phyloP scores from a whole-genome alignment of 768 basidiomycete species.

The Hemileccinum rubropunctum region DNA sequence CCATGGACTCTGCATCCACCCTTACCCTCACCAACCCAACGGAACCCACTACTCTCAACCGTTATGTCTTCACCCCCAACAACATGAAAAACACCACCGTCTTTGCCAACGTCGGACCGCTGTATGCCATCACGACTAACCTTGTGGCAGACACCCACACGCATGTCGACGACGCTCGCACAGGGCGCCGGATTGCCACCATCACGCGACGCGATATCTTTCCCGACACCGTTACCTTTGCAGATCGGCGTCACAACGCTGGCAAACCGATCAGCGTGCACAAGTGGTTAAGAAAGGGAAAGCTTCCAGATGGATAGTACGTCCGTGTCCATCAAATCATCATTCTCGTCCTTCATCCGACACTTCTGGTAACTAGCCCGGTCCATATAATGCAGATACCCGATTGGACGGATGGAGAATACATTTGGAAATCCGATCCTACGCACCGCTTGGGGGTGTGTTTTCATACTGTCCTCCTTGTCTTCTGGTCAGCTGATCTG shows the following conservation, averaged over 20 bases:
- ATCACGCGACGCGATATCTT: constrained; percentile 6
- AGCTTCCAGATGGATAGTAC: constrained; percentile 11
- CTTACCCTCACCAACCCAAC: neutral
- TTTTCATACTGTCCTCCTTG: neutral
- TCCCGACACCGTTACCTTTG: constrained; percentile 15
- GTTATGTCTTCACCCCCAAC: constrained; percentile 10
- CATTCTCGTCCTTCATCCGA: no score
- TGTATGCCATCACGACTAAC: constrained; percentile 13
- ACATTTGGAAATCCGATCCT: constrained; percentile 14
- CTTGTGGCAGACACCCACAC: constrained; percentile 5
- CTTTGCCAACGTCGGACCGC: constrained; percentile 3
- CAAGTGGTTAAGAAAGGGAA: constrained; percentile 13
- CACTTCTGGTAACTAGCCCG: neutral
- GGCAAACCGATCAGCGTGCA: constrained; percentile 6
- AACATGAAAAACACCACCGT: constrained; percentile 12
- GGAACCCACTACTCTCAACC: neutral
- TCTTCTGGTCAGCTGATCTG: neutral
- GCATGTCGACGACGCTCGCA: constrained; percentile 6
- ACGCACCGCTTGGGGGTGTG: constrained; percentile 11
- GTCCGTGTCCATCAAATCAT: neutral
- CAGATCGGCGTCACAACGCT: neutral
- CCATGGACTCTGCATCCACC: constrained; percentile 4
- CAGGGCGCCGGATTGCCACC: constrained; percentile 5
- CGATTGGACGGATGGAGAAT: neutral
- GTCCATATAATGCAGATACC: constrained; percentile 9